phyloP scores from a whole-genome alignment of 192 early-diverging fungal species.

The Backusella morwellensis region DNA sequence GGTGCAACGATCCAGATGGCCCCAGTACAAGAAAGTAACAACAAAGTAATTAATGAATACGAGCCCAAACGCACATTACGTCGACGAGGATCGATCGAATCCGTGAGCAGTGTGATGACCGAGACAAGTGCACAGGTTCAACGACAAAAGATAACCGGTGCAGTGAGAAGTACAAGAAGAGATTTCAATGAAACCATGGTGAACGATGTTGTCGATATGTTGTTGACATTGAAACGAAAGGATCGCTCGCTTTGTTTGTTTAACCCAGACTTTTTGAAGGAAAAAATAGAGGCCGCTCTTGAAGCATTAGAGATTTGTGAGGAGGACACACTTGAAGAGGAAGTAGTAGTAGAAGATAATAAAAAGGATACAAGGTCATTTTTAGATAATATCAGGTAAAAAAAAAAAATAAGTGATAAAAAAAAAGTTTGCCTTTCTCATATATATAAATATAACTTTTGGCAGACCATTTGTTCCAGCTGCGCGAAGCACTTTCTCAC shows the following conservation, averaged over 20 bases:
- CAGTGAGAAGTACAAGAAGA: conserved; percentile 20
- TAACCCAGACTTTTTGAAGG: conserved; percentile 33
- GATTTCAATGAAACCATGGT: not conserved
- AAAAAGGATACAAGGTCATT: not conserved
- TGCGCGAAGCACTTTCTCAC: not conserved
- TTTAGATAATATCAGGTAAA: not conserved
- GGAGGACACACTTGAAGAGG: not conserved
- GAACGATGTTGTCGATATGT: conserved; percentile 36
- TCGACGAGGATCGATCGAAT: conserved; percentile 28
- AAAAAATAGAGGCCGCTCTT: conserved; percentile 28
- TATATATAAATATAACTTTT: not conserved
- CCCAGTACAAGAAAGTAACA: conserved; percentile 5
- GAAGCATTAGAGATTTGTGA: conserved; percentile 29
- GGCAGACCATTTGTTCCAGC: not conserved
- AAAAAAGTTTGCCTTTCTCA: not conserved
- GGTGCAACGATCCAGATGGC: conserved; percentile 18
- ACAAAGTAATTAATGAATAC: not conserved
- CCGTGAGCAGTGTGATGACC: conserved; percentile 32
- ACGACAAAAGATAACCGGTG: conserved; percentile 32
- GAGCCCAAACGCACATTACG: not conserved
- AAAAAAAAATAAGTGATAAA: not conserved
- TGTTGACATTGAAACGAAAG: conserved; percentile 33
- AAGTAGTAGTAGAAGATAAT: not conserved
- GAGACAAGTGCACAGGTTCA: conserved; percentile 25
- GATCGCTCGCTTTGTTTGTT: conserved; percentile 37